Conservation (phyloP, 139 green algal genomes). For the Diplosphaera chodatii region DNA sequence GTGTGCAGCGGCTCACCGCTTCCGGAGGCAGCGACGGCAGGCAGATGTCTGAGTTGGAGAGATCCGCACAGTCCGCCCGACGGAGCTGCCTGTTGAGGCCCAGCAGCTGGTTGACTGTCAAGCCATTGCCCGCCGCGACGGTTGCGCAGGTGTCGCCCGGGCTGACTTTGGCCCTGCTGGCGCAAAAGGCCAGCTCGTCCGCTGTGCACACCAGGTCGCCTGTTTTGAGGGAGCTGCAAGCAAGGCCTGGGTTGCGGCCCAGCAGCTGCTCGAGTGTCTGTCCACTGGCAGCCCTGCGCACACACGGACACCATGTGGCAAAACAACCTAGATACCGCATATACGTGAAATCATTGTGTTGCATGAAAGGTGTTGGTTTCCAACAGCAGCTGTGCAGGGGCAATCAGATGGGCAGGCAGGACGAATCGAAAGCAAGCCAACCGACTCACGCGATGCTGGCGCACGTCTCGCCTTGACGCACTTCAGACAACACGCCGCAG, state of each 20-base stretch:
- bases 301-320: too few relatives aligned
- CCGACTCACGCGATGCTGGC: neutral
- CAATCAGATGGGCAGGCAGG: too few relatives aligned
- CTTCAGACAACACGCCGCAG: neutral
- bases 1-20: neutral
- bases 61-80: neutral
- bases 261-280: neutral
- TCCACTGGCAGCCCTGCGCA: neutral
- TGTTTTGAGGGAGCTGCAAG: neutral
- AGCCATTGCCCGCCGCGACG: neutral
- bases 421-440: too few relatives aligned
- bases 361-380: too few relatives aligned
- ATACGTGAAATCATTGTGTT: too few relatives aligned
- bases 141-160: neutral
- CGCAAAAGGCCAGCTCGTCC: neutral
- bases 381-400: too few relatives aligned
- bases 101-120: conserved; percentile 66
- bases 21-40: neutral
- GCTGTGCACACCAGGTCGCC: neutral
- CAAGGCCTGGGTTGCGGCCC: neutral
- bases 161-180: neutral
- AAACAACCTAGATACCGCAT: too few relatives aligned
- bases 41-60: neutral
- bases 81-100: conserved; percentile 67
- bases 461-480: neutral